These are phyloP conservation scores for Ustilago xerochloae DNA, from an alignment of 1,284 basidiomycete species.

Conservation along the genomic window DNA sequence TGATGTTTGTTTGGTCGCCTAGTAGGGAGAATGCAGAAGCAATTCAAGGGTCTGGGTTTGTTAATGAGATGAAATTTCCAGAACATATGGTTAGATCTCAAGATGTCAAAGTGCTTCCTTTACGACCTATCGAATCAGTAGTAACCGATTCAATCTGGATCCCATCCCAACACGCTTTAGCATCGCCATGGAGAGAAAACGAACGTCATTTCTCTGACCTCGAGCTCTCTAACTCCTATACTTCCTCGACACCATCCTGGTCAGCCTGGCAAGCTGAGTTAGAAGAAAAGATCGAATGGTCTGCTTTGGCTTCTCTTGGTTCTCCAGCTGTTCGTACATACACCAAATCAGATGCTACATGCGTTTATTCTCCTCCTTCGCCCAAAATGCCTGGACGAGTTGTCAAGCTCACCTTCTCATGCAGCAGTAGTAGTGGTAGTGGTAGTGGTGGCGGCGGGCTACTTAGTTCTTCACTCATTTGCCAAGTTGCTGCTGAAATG, in stretches of 20 bases:
- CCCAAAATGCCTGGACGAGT: constrained; percentile 13
- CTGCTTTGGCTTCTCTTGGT: constrained; percentile 26
- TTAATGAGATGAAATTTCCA: constrained; percentile 37
- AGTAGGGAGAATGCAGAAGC: constrained; percentile 4
- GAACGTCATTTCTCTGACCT: constrained; percentile 22
- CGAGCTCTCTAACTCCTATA: constrained; percentile 3
- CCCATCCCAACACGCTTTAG: constrained; percentile 20
- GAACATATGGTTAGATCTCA: constrained; percentile 23
- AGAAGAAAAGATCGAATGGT: constrained; percentile 46
- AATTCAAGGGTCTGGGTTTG: neutral
- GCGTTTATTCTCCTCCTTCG: constrained; percentile 34
- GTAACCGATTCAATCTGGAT: constrained; percentile 40
- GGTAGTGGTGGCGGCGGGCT: no score
- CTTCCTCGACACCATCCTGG: constrained; percentile 15
- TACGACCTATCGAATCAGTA: neutral
- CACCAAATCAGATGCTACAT: constrained; percentile 14
- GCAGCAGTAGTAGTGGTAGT: neutral
- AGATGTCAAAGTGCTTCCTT: constrained; percentile 6
- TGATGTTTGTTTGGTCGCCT: constrained; percentile 49
- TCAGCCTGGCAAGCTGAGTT: constrained; percentile 14
- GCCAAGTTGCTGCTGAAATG: constrained; percentile 13
- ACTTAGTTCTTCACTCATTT: constrained; percentile 25
- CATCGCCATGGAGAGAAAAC: constrained; percentile 6
- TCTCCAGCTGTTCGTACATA: constrained; percentile 25
- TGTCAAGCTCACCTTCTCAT: constrained; percentile 26